Conservation (phyloP, 352 stramenopile species). For the Globisporangium alternatum region DNA sequence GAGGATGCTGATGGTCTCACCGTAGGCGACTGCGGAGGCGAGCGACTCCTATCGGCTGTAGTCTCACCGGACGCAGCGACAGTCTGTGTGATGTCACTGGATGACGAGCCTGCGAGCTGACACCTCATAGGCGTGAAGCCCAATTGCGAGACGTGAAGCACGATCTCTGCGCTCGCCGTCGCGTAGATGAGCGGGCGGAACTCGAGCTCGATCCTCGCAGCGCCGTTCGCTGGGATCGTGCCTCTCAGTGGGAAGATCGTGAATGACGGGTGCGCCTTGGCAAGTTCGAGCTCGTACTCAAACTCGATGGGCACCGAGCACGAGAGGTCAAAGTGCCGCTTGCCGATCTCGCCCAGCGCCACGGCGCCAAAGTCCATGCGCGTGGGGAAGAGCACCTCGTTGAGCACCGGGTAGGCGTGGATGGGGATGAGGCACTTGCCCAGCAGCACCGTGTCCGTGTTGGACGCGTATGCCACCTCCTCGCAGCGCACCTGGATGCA, state of each 20-base stretch:
- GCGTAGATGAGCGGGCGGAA: conserved; percentile 64
- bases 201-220: conserved; percentile 64
- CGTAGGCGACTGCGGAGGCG: neutral
- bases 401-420: conserved; percentile 87
- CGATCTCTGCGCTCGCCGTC: conserved; percentile 65
- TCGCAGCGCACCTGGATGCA: conserved; percentile 75
- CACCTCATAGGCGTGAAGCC: conserved; percentile 70
- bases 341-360: conserved; percentile 40
- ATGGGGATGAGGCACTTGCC: conserved; percentile 69
- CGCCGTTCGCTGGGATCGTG: conserved; percentile 66
- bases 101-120: conserved; percentile 56
- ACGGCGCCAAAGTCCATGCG: conserved; percentile 84
- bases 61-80: neutral
- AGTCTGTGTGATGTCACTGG: conserved; percentile 21
- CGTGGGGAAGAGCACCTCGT: conserved; percentile 68
- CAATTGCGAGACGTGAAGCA: conserved; percentile 75
- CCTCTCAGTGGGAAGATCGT: conserved; percentile 66
- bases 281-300: conserved; percentile 75
- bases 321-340: conserved; percentile 39
- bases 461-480: conserved; percentile 67
- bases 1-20: neutral
- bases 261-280: conserved; percentile 72
- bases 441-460: conserved; percentile 29
- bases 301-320: conserved; percentile 88
- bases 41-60: neutral